phyloP scores from a whole-genome alignment of 2,329 filamentous ascomycete species.

The Apiospora rasikravindrae region DNA sequence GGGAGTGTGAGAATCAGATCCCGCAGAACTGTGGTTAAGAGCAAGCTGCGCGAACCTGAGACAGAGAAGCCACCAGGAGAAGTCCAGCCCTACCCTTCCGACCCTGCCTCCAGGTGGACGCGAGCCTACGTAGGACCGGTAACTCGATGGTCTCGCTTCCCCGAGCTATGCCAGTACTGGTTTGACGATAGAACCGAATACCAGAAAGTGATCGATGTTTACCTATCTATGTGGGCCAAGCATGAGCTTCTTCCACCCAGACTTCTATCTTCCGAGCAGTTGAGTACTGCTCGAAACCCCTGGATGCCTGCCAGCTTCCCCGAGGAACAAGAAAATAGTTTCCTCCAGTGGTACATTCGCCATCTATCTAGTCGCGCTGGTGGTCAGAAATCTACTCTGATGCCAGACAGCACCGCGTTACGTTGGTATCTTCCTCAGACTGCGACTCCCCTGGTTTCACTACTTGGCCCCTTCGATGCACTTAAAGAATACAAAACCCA shows the following conservation, averaged over 20 bases:
- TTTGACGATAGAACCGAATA: conserved; percentile 35
- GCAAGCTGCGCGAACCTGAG: conserved; percentile 23
- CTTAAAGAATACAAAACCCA: conserved; percentile 34
- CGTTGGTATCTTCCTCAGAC: conserved; percentile 32
- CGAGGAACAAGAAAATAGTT: conserved; percentile 30
- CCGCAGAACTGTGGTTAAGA: conserved; percentile 19
- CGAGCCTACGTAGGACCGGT: conserved; percentile 40
- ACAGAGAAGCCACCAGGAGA: conserved; percentile 27
- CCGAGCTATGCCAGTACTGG: conserved; percentile 36
- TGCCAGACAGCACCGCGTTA: conserved; percentile 32
- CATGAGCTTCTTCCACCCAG: conserved; percentile 38
- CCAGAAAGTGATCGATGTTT: conserved; percentile 30
- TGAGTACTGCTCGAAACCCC: conserved; percentile 31
- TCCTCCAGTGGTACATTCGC: conserved; percentile 32
- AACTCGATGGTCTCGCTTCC: conserved; percentile 38
- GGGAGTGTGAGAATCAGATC: background rate
- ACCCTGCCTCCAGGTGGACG: conserved; percentile 40
- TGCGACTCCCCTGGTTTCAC: conserved; percentile 30
- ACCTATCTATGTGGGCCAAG: conserved; percentile 36
- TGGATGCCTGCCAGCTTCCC: conserved; percentile 36
- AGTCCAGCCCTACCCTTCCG: conserved; percentile 38
- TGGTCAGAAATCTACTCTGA: conserved; percentile 29
- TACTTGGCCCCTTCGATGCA: conserved; percentile 34
- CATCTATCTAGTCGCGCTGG: conserved; percentile 27
- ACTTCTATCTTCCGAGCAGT: conserved; percentile 27